Base-by-base conservation (phyloP, 257 asterid species). In the Solanum chilense region DNA sequence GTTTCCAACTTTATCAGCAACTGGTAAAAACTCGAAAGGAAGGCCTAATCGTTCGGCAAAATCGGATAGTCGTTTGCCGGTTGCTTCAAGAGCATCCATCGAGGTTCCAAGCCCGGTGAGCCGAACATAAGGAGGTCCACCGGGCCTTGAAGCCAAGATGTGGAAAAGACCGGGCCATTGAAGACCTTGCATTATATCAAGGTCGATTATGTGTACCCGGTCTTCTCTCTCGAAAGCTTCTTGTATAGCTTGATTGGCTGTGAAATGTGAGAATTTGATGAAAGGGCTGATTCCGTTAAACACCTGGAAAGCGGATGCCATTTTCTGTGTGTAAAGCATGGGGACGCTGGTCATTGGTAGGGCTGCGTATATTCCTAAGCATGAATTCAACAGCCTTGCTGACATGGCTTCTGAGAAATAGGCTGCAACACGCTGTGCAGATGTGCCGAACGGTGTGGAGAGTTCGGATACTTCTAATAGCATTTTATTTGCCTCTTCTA, bases 391-490 rank as follows among this genome's bases (percentile, higher is more conserved):
- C 9, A 97, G 88, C 86, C 98, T 91, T 0, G 99, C 97, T 0
- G 98, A 95, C 98, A 97, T 97, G 58, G 99, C 99, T 69, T 97
- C 99, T 0, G 99, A 97, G 94, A 97, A 97, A 88, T 97, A 97
- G 10, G 99, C 99, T 3, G 99, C 99, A 3, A 97, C 99, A 5
- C 99, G 98, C 91, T 97, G 99, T 3, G 99, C 99, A 0, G 99
- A 94, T 18, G 99, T 95, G 14, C 99, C 99, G 21, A 94, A 97
- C 0, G 99, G 99, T 4, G 99, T 95, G 1, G 99, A 96, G 25
- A 94, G 94, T 37, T 95, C 95, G 31, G 99, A 97, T 16, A 97
- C 96, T 84, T 97, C 98, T 8, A 97, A 84, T 12, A 97, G 93
- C 92, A 94, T 92, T 86, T 56, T 89, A 91, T 95, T 97, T 2